Percentiles rank a stretch among this genome's conserved stretches.
phyloP scores from a whole-genome alignment of 2,329 filamentous ascomycete genomes.

The Colletotrichum noveboracense region DNA sequence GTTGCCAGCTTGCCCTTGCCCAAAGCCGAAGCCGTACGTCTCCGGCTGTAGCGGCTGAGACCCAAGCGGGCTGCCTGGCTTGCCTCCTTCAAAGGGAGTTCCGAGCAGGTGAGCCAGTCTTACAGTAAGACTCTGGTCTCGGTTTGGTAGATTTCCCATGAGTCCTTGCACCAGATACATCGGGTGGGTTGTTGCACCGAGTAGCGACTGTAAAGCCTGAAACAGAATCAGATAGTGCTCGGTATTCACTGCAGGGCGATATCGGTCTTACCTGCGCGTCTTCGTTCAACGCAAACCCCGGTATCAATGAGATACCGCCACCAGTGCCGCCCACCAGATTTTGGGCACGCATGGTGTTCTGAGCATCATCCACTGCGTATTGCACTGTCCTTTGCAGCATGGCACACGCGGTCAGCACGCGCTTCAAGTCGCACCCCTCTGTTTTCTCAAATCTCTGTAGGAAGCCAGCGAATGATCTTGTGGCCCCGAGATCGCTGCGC shows the following conservation, averaged over 20 bases:
- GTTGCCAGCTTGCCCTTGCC: conserved; percentile 10
- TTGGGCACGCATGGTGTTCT: background rate
- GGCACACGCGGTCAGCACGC: conserved; percentile 11
- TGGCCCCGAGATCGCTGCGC: conserved; percentile 5
- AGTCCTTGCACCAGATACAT: conserved; percentile 21
- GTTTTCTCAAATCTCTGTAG: conserved; percentile 16
- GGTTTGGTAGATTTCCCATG: conserved; percentile 19
- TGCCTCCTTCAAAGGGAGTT: conserved; percentile 7
- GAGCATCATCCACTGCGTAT: conserved; percentile 9
- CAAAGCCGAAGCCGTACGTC: conserved; percentile 20
- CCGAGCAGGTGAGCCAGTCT: conserved; percentile 12
- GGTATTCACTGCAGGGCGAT: background rate
- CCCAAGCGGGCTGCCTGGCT: conserved; percentile 14
- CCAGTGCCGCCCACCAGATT: background rate
- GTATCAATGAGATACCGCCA: background rate
- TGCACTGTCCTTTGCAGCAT: conserved; percentile 15
- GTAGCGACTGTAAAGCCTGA: conserved; percentile 6
- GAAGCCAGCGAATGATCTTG: conserved; percentile 11
- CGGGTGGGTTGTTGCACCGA: conserved; percentile 11
- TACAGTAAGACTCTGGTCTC: conserved; percentile 10
- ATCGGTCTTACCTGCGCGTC: conserved; percentile 16
- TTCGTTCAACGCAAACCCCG: background rate
- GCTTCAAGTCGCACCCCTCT: conserved; percentile 9
- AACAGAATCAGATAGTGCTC: background rate
- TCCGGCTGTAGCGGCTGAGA: conserved; percentile 17